Evolutionary conservation across 2,329 filamentous ascomycete genomes (phyloP), one percentile per base, ranked within the genome.

Genomic region (Trichoderma sp.): DNA sequence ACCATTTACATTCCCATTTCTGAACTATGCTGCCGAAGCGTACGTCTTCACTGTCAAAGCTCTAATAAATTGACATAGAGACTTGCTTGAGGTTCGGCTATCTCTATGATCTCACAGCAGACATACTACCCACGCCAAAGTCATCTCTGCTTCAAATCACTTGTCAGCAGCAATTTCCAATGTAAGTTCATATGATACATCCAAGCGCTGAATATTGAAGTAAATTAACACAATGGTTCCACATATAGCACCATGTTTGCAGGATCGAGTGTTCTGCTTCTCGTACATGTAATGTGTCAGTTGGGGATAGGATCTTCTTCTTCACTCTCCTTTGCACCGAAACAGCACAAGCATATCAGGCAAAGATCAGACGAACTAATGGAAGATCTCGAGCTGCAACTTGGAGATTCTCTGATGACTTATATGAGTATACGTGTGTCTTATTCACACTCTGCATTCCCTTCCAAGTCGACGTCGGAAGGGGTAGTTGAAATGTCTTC

Each of bases 361-460:
- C 81, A 84, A 61, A 83, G 81, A 51, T 85, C 88, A 0, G 87
- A 90, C 14, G 83, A 87, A 53, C 80, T 91, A 36, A 88, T 91
- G 18, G 84, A 87, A 28, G 87, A 90, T 71, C 81, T 91, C 12
- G 87, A 91, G 75, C 80, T 82, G 34, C 84, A 89, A 70, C 84
- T 91, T 3, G 87, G 88, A 34, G 81, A 83, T 67, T 81, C 81
- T 4, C 78, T 78, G 24, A 82, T 82, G 18, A 82, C 85, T 39
- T 90, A 88, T 74, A 79, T 90, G 64, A 83, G 83, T 3, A 81
- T 90, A 18, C 81, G 81, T 24, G 74, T 91, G 8, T 84, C 81
- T 7, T 91, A 90, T 75, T 82, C 82, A 2, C 88, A 91, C 75
- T 88, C 89, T 0, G 86, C 83, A 0, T 90, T 90, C 76, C 83